A percentile compares a stretch with the other conserved stretches of the same genome.
phyloP scores from a whole-genome alignment of 2,329 filamentous ascomycete genomes.

The Ascochyta lentis region DNA sequence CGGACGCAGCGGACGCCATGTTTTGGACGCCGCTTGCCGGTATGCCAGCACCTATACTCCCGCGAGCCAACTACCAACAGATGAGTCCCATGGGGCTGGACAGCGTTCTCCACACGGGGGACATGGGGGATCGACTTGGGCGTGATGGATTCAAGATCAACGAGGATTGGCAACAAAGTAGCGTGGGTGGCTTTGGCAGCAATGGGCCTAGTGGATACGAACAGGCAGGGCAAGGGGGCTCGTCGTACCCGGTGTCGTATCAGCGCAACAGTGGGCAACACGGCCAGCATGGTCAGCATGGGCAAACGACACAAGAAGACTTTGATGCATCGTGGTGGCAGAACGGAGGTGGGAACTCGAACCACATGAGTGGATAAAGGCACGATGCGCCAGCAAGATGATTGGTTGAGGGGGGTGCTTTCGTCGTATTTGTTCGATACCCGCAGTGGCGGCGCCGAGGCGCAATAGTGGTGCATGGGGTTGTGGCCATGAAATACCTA shows the following conservation, averaged over 20 bases:
- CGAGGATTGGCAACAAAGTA: conserved; percentile 30
- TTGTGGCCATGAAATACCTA: not conserved
- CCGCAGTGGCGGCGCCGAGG: conserved; percentile 2
- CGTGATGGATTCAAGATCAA: conserved; percentile 47
- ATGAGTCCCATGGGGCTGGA: conserved; percentile 45
- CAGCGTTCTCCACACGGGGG: conserved; percentile 36
- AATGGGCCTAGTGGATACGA: conserved; percentile 1
- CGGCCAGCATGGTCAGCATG: not conserved
- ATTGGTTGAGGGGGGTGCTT: not conserved
- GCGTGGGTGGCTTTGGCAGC: conserved; percentile 20
- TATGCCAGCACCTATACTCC: conserved; percentile 48
- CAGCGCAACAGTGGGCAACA: conserved; percentile 9
- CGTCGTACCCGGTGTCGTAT: conserved; percentile 11
- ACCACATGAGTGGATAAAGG: conserved; percentile 8
- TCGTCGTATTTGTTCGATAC: conserved; percentile 8
- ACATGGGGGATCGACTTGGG: conserved; percentile 41
- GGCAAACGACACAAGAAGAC: not conserved
- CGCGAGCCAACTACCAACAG: conserved; percentile 34
- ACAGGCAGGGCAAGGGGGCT: not conserved
- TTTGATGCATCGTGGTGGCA: conserved; percentile 17
- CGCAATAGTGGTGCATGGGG: not conserved
- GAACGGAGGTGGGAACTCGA: conserved; percentile 1
- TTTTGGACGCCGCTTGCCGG: conserved; percentile 51
- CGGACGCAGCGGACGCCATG: conserved; percentile 30
- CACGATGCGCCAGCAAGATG: not conserved